phyloP scores from a whole-genome alignment of 345 rosid species.

The Rhodamnia rubescens region DNA sequence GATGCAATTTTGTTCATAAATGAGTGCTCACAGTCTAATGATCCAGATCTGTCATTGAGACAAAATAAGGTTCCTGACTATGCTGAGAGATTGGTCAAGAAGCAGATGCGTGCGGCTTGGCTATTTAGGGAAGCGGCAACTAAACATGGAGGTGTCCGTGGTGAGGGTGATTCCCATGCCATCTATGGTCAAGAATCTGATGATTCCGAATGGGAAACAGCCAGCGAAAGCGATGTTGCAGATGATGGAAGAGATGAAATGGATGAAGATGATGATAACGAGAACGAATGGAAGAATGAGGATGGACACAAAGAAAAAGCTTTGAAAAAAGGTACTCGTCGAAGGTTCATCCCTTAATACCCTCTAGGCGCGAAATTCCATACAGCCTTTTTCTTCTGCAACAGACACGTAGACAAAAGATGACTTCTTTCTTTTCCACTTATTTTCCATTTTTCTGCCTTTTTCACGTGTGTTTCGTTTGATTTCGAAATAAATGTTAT shows the following conservation, averaged over 20 bases:
- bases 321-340: slow-evolving; percentile 36
- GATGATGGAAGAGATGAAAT: slow-evolving; percentile 70
- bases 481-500: background rate
- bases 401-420: background rate
- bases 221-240: slow-evolving; percentile 90
- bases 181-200: slow-evolving; percentile 67
- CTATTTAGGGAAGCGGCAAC: slow-evolving; percentile 86
- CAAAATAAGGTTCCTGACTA: slow-evolving; percentile 98
- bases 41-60: slow-evolving; percentile 81
- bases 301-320: slow-evolving; percentile 43
- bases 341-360: background rate
- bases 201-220: slow-evolving; percentile 98
- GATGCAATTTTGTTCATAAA: slow-evolving; percentile 95
- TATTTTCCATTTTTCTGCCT: background rate
- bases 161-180: slow-evolving; percentile 59
- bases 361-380: background rate
- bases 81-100: slow-evolving; percentile 91
- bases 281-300: slow-evolving; percentile 50
- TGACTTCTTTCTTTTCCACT: background rate
- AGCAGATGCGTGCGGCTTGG: slow-evolving; percentile 99
- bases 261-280: slow-evolving; percentile 61
- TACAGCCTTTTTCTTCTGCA: background rate
- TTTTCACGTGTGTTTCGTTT: background rate
- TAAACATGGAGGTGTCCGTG: slow-evolving; percentile 80
- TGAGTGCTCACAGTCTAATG: slow-evolving; percentile 94